Evolutionary conservation across 768 basidiomycete species (phyloP).

Genomic region (Podaxis pistillaris): DNA sequence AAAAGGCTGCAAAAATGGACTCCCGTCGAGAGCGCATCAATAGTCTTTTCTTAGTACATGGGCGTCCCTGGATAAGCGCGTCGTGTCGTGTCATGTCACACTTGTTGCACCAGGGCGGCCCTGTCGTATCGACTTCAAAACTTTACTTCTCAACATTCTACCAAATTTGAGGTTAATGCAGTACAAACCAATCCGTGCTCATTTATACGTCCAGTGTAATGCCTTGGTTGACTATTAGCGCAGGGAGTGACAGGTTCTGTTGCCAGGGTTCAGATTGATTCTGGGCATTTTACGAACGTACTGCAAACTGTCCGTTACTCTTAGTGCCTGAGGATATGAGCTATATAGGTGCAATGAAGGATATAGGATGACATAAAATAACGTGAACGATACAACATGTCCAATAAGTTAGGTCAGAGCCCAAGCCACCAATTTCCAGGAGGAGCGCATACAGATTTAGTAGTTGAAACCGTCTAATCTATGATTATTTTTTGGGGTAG

Average conservation of each 20-base stretch:
- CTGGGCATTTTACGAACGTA: neutral
- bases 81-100: neutral
- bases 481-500: no score
- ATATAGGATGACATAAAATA: no score
- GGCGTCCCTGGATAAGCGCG: neutral
- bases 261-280: neutral
- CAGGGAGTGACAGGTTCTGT: neutral
- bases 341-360: neutral
- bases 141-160: no score
- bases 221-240: no score
- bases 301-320: neutral
- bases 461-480: no score
- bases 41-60: neutral
- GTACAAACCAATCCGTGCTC: no score
- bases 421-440: neutral
- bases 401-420: neutral
- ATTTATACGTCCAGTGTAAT: no score
- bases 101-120: neutral
- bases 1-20: neutral
- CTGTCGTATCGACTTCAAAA: no score
- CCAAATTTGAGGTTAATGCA: no score
- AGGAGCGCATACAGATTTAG: neutral
- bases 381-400: no score
- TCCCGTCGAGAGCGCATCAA: conserved; percentile 3
- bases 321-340: neutral